Percentiles rank a stretch among this genome's conserved stretches.
These are phyloP conservation scores for Fusarium ambrosium DNA, from an alignment of 2,329 filamentous ascomycete genomes.

Conservation along the genomic window DNA sequence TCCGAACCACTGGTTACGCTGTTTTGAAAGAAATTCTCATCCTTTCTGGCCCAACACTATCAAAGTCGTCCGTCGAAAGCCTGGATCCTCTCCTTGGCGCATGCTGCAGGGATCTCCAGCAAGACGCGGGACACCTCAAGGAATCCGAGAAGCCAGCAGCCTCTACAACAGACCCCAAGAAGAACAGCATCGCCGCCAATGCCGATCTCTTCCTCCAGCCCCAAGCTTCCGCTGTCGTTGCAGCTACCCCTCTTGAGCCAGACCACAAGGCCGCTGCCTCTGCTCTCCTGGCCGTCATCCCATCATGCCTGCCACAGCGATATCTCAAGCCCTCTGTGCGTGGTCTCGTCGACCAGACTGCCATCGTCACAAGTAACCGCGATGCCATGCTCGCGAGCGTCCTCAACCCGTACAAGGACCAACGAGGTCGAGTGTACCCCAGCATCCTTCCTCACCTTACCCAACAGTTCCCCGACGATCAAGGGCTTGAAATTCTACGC, in stretches of 20 bases:
- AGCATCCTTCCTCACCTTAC: constrained; percentile 86
- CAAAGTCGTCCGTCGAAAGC: constrained; percentile 74
- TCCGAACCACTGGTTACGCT: constrained; percentile 73
- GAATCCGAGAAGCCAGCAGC: constrained; percentile 50
- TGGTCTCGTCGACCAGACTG: constrained; percentile 83
- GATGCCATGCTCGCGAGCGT: constrained; percentile 85
- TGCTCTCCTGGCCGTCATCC: constrained; percentile 71
- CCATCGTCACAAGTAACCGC: constrained; percentile 77
- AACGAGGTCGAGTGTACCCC: constrained; percentile 73
- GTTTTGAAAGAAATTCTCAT: constrained; percentile 70
- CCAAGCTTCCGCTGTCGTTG: constrained; percentile 50
- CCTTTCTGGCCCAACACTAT: constrained; percentile 74
- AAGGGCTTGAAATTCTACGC: constrained; percentile 78
- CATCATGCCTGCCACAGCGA: constrained; percentile 74
- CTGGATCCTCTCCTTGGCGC: constrained; percentile 72
- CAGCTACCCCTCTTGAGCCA: constrained; percentile 54
- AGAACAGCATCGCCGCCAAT: constrained; percentile 67
- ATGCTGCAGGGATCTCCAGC: constrained; percentile 82
- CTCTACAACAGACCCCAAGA: constrained; percentile 50
- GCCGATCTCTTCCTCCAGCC: constrained; percentile 77
- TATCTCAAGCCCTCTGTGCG: constrained; percentile 79
- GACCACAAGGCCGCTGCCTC: constrained; percentile 70
- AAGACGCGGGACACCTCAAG: constrained; percentile 64
- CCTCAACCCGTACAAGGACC: constrained; percentile 78
- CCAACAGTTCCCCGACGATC: constrained; percentile 72